Evolutionary conservation across 2,329 filamentous ascomycete genomes (phyloP).

Genomic region (Cylindrodendrum hubeiense): DNA sequence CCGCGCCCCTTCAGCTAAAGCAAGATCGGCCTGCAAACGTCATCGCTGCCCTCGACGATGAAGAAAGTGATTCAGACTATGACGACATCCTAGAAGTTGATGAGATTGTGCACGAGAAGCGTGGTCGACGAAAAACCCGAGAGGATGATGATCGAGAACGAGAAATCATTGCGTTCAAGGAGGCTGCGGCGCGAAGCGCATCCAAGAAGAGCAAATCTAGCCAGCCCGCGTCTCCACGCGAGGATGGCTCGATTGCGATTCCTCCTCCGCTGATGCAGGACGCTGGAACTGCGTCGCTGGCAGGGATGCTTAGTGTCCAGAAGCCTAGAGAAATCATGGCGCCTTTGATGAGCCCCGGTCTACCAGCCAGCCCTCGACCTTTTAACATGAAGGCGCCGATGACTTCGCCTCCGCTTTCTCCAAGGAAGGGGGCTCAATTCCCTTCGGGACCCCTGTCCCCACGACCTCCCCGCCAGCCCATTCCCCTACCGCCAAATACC

Average conservation of each 20-base stretch:
- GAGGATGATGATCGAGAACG: slow-evolving; percentile 88
- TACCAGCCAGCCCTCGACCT: slow-evolving; percentile 72
- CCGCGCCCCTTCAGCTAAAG: slow-evolving; percentile 81
- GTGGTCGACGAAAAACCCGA: slow-evolving; percentile 85
- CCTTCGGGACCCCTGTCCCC: slow-evolving; percentile 74
- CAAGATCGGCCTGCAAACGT: slow-evolving; percentile 41
- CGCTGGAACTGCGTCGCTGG: slow-evolving; percentile 62
- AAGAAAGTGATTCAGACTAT: slow-evolving; percentile 83
- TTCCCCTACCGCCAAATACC: slow-evolving; percentile 78
- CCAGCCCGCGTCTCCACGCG: slow-evolving; percentile 44
- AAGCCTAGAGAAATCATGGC: slow-evolving; percentile 51
- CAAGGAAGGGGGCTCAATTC: slow-evolving; percentile 60
- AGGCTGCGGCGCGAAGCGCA: slow-evolving; percentile 77
- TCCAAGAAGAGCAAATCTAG: slow-evolving; percentile 78
- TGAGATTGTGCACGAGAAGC: slow-evolving; percentile 69
- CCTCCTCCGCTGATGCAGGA: slow-evolving; percentile 52
- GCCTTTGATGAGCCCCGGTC: slow-evolving; percentile 68
- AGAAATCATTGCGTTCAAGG: slow-evolving; percentile 74
- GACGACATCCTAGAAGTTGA: slow-evolving; percentile 81
- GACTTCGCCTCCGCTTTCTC: slow-evolving; percentile 77
- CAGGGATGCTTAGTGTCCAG: slow-evolving; percentile 61
- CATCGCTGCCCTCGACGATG: slow-evolving; percentile 61
- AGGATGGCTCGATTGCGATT: slow-evolving; percentile 52
- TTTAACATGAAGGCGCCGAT: slow-evolving; percentile 63
- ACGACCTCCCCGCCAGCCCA: slow-evolving; percentile 78